phyloP scores from a whole-genome alignment of 2,329 filamentous ascomycete genomes.

The Aspergillus brunneoviolaceus region DNA sequence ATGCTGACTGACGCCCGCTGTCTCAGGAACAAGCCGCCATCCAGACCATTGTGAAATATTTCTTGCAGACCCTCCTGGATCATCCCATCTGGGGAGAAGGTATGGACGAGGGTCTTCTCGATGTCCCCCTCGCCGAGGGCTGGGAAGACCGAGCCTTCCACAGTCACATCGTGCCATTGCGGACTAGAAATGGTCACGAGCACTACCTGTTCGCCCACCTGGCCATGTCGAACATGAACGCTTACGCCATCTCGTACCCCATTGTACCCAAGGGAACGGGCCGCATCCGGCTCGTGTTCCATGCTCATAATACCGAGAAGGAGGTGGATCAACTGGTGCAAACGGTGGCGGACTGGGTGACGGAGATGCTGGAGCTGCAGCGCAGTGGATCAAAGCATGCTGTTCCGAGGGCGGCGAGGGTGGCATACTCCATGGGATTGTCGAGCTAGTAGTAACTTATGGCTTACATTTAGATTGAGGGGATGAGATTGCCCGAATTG shows the following conservation, averaged over 20 bases:
- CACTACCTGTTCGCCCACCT: conserved; percentile 32
- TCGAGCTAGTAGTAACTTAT: too few species aligned
- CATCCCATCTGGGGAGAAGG: conserved; percentile 11
- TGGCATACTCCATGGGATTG: too few species aligned
- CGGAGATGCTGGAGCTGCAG: too few species aligned
- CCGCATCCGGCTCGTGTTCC: conserved; percentile 60
- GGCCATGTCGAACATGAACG: conserved; percentile 46
- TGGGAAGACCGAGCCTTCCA: conserved; percentile 34
- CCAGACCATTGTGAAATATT: conserved; percentile 10
- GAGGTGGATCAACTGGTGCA: too few species aligned
- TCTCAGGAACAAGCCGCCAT: conserved; percentile 17
- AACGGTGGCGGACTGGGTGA: too few species aligned
- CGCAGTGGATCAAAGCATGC: too few species aligned
- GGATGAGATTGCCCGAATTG: too few species aligned
- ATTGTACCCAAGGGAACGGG: conserved; percentile 60
- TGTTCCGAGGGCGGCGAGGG: too few species aligned
- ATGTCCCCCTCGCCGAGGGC: conserved; percentile 9
- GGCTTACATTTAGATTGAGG: too few species aligned
- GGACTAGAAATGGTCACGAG: conserved; percentile 37
- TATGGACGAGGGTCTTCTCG: conserved; percentile 9
- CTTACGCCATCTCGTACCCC: conserved; percentile 51
- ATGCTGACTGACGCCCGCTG: too few species aligned
- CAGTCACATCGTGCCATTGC: conserved; percentile 41
- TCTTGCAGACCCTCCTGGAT: conserved; percentile 7
- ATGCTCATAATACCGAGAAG: conserved; percentile 41